Percentiles rank a stretch among this genome's conserved stretches.
phyloP scores from a whole-genome alignment of 495 filamentous ascomycete species.

The Podospora bellae-mahoneyi region DNA sequence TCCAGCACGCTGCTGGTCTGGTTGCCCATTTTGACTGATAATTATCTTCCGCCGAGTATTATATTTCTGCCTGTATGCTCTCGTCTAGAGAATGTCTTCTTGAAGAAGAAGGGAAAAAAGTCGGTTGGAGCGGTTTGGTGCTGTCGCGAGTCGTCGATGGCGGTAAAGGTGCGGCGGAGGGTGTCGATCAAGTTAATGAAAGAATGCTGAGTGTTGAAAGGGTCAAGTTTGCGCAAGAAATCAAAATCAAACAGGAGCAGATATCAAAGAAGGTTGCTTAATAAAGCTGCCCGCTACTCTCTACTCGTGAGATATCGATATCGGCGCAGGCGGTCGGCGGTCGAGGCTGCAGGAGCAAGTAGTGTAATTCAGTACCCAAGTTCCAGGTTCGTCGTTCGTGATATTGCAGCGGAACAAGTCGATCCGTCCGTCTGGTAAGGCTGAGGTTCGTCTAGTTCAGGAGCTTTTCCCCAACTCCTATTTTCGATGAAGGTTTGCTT shows the following conservation, averaged over 20 bases:
- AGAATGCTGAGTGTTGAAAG: neutral
- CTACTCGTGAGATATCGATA: neutral
- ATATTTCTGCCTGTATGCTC: neutral
- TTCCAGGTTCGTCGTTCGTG: neutral
- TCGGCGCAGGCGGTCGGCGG: neutral
- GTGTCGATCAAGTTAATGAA: neutral
- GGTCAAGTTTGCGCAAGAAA: neutral
- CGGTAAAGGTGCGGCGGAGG: neutral
- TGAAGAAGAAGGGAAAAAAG: neutral
- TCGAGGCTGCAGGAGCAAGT: neutral
- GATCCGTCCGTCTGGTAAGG: neutral
- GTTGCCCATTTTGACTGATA: constrained; percentile 67
- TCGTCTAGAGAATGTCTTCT: neutral
- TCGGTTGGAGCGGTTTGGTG: neutral
- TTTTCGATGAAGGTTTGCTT: neutral
- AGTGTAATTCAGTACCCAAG: neutral
- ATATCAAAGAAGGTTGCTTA: neutral
- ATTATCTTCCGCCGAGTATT: neutral
- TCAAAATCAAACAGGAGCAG: neutral
- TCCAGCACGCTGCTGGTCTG: constrained; percentile 82
- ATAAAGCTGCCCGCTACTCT: neutral
- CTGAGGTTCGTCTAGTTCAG: neutral
- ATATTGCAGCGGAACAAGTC: neutral
- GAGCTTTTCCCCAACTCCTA: neutral
- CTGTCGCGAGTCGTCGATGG: neutral